Evolutionary conservation across 1,284 basidiomycete genomes (phyloP).

Genomic region (Cutaneotrichosporon sp.): DNA sequence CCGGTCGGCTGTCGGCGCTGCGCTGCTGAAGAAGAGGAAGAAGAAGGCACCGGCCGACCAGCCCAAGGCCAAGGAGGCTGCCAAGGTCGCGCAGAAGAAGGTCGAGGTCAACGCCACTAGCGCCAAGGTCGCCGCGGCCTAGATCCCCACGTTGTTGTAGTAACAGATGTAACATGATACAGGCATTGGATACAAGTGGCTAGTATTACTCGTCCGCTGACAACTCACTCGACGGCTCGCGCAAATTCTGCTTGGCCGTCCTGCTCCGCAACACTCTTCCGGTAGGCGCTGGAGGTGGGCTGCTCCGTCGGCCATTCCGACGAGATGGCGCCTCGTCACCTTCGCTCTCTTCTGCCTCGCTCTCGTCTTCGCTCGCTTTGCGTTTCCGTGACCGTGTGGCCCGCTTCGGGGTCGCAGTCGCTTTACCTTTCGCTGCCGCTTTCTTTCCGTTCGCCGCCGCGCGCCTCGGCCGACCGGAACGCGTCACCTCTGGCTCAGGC

Average conservation of each 20-base stretch:
- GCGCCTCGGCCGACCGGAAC: constrained; percentile 3
- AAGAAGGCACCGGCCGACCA: constrained; percentile 12
- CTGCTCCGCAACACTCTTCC: constrained; percentile 27
- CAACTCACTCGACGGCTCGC: constrained; percentile 23
- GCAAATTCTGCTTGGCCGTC: constrained; percentile 20
- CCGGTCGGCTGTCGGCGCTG: constrained; percentile 79
- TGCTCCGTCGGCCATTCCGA: constrained; percentile 1
- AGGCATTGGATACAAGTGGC: neutral
- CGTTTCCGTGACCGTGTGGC: constrained; percentile 9
- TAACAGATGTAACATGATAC: constrained; percentile 4
- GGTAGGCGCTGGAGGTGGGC: constrained; percentile 9
- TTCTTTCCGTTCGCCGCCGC: constrained; percentile 2
- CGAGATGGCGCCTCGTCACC: neutral
- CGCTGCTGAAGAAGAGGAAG: constrained; percentile 24
- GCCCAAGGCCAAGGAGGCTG: constrained; percentile 65
- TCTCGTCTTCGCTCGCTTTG: constrained; percentile 9
- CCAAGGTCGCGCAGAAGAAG: constrained; percentile 16
- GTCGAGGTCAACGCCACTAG: neutral
- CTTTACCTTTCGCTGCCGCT: neutral
- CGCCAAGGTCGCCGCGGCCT: constrained; percentile 14
- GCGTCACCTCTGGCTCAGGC: neutral
- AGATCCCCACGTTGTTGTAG: neutral
- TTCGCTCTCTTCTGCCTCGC: constrained; percentile 12
- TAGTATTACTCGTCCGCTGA: constrained; percentile 1
- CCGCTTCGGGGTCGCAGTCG: neutral